Evolutionary conservation across 345 rosid genomes (phyloP), one percentile per base, ranked within the genome.

Genomic region (Gossypium thurberi): DNA sequence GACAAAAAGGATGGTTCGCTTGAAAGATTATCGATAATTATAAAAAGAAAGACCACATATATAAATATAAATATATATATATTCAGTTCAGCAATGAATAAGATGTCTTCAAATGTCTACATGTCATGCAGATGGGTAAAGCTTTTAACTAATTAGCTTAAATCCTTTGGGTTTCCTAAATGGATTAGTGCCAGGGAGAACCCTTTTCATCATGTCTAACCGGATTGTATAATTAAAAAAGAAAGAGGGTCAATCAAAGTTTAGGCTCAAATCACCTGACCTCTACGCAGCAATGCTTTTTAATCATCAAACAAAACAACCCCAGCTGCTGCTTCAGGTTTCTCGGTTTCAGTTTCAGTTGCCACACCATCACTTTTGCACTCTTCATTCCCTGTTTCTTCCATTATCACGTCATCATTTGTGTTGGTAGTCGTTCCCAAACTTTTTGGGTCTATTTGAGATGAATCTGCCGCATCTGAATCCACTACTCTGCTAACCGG

Each of bases 351-450:
- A 65, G 66, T 21, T 50, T 67, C 7, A 4, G 40, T 33, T 52
- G 62, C 67, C 33, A 47, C 68, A 33, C 40, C 40, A 33, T 33
- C 40, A 5, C 40, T 33, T 33, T 33, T 50, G 3, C 23, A 40
- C 2, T 15, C 37, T 15, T 46, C 83, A 12, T 59, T 67, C 23
- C 65, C 69, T 65, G 13, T 43, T 50, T 79, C 85, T 72, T 68
- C 81, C 72, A 55, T 73, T 42, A 18, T 37, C 21, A 50, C 12
- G 7, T 63, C 66, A 12, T 62, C 78, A 70, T 70, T 66, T 25
- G 10, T 64, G 3, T 51, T 65, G 17, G 11, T 65, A 20, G 11
- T 65, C 10, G 6, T 47, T 0, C 50, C 14, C 12, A 14, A 44
- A 76, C 60, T n/a, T 33, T n/a, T 10, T 37, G 58, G 60, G n/a